These are phyloP conservation scores for Zygotorulaspora sp. DNA, from an alignment of 805 yeast genomes.

Conservation along the genomic window DNA sequence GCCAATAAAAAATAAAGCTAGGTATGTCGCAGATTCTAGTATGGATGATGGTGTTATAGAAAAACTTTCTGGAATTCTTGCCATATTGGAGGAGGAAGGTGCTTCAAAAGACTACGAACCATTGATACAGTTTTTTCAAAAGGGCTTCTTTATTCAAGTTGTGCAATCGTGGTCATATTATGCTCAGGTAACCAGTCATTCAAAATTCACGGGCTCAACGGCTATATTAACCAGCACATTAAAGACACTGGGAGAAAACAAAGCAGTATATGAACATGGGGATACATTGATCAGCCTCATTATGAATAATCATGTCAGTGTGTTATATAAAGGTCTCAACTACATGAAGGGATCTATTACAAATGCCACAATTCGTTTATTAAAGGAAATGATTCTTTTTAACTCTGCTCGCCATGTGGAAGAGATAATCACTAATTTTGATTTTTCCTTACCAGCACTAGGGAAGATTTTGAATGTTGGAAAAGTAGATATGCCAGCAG, in stretches of 20 bases:
- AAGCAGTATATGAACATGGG: constrained; percentile 22
- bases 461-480: constrained; percentile 59
- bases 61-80: constrained; percentile 23
- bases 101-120: constrained; percentile 24
- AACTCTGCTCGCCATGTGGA: constrained; percentile 49
- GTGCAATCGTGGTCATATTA: constrained; percentile 47
- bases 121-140: constrained; percentile 33
- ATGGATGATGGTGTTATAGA: constrained; percentile 30
- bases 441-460: constrained; percentile 55
- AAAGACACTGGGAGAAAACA: constrained; percentile 20
- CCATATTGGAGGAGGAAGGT: constrained; percentile 17
- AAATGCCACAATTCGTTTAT: constrained; percentile 55
- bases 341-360: constrained; percentile 54
- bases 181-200: constrained; percentile 48
- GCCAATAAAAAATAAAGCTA: constrained; percentile 7
- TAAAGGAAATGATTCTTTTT: constrained; percentile 49
- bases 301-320: constrained; percentile 52
- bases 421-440: constrained; percentile 61
- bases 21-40: constrained; percentile 19
- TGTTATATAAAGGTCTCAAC: constrained; percentile 63
- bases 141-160: constrained; percentile 36
- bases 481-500: constrained; percentile 41
- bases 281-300: constrained; percentile 42
- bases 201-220: constrained; percentile 44
- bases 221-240: constrained; percentile 40